phyloP scores from a whole-genome alignment of 1,284 basidiomycete species.

The Melampsora americana region DNA sequence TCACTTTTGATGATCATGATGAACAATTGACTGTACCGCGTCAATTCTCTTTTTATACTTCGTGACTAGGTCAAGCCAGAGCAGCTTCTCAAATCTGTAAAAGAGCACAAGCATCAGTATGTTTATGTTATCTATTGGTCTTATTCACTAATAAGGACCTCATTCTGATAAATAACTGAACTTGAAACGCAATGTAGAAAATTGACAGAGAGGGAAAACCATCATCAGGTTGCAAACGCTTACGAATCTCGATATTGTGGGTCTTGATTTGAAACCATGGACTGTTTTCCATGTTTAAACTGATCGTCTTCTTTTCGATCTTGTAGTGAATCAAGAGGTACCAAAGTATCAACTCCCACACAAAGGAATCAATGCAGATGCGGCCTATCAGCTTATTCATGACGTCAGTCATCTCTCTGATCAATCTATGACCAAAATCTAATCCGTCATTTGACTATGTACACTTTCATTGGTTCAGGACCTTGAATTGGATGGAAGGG shows the following conservation, averaged over 20 bases:
- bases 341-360: too few species aligned
- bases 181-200: neutral
- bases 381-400: too few species aligned
- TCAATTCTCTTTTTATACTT: neutral
- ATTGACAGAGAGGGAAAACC: neutral
- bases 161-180: neutral
- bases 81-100: conserved; percentile 35
- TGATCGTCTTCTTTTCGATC: too few species aligned
- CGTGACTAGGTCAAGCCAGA: conserved; percentile 53
- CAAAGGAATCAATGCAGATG: too few species aligned
- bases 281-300: too few species aligned
- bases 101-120: conserved; percentile 36
- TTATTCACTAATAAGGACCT: neutral
- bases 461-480: neutral
- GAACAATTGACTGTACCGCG: neutral
- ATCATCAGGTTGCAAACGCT: neutral
- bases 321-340: too few species aligned
- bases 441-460: neutral
- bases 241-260: neutral
- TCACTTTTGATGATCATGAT: neutral
- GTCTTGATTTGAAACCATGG: neutral
- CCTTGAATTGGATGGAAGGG: too few species aligned
- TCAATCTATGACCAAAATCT: too few species aligned
- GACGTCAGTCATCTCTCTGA: too few species aligned
- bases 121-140: neutral